A percentile compares a stretch with the other conserved stretches of the same genome.
Conservation (phyloP, 2,329 filamentous ascomycete species). For the Alternaria dauci region DNA sequence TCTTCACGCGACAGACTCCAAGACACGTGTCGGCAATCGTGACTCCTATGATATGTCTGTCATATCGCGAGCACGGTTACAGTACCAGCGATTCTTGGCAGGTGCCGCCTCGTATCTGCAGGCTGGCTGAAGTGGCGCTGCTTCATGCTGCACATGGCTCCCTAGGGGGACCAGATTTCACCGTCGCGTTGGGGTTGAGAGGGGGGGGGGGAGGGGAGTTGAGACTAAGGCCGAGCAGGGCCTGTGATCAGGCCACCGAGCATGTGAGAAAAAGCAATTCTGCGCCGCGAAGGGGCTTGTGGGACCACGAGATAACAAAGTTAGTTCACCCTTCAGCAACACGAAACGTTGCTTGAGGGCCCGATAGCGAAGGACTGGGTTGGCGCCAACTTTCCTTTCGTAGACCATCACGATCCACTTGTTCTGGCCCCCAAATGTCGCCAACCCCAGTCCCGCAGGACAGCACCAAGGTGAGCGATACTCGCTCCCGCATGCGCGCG, state of each 20-base stretch:
- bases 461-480: conserved; percentile 5
- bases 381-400: conserved; percentile 4
- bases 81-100: conserved; percentile 8
- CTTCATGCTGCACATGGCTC: conserved; percentile 7
- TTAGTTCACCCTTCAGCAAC: conserved; percentile 1
- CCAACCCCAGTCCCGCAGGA: conserved; percentile 31
- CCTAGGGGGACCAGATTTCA: conserved; percentile 2
- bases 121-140: conserved; percentile 2
- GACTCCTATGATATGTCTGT: conserved; percentile 5
- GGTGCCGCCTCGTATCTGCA: conserved; percentile 3
- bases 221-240: not conserved
- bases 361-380: not conserved
- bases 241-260: conserved; percentile 3
- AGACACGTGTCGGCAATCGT: conserved; percentile 19
- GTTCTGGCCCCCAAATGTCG: conserved; percentile 30
- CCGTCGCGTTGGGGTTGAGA: not conserved
- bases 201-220: not conserved
- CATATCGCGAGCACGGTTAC: not conserved
- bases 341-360: conserved; percentile 9
- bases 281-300: conserved; percentile 1
- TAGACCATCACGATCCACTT: conserved; percentile 4
- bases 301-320: conserved; percentile 7
- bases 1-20: conserved; percentile 6
- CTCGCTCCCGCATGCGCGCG: conserved; percentile 12
- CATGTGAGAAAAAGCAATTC: conserved; percentile 17